Evolutionary conservation across 768 basidiomycete genomes (phyloP), one percentile per base, ranked within the genome.

Genomic region (Boletus bicolor): DNA sequence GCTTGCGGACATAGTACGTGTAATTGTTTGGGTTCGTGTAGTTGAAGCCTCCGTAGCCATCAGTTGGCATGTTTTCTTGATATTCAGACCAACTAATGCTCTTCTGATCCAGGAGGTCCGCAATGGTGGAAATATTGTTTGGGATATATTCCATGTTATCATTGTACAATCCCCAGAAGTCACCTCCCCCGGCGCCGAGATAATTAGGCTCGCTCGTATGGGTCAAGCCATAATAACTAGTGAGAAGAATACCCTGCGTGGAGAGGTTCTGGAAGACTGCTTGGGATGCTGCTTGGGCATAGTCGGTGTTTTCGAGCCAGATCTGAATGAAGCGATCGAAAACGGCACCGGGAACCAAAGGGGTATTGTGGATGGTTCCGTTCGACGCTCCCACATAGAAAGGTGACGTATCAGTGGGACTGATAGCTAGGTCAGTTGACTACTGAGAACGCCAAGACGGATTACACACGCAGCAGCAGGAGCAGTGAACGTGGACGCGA

Each of bases 201-300:
- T 78, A 84, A 65, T 86, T 85, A 30, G 85, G 85, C 67, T 86
- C 77, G 1, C 83, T 83, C 1, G 82, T 76, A 64, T 83, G 82
- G 9, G 81, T 81, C 36, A 82, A 41, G 3, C 71, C 76, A 58
- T 77, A 81, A 62, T 75, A 82, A 41, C 76, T 76, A 26, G 69
- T 71, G 19, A 82, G 67, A 8, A 74, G 63, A 49, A 86, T 72
- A 8, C 84, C 83, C 58, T 84, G 73, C 49, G 73, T 63, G 4
- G 81, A 77, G 43, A 86, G 69, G 38, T 67, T 67, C 21, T 53
- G 43, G 45, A 77, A 73, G 8, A 63, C 67, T 11, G 55, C 62
- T 61, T 58, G 54, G 11, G 57, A 54, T 10, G 56, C 70, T 52
- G 67, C 71, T 46, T 58, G 61, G 21, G 56, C 63, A 51, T 70